phyloP scores from a whole-genome alignment of 1,284 basidiomycete species.

The Marasmius sp. region DNA sequence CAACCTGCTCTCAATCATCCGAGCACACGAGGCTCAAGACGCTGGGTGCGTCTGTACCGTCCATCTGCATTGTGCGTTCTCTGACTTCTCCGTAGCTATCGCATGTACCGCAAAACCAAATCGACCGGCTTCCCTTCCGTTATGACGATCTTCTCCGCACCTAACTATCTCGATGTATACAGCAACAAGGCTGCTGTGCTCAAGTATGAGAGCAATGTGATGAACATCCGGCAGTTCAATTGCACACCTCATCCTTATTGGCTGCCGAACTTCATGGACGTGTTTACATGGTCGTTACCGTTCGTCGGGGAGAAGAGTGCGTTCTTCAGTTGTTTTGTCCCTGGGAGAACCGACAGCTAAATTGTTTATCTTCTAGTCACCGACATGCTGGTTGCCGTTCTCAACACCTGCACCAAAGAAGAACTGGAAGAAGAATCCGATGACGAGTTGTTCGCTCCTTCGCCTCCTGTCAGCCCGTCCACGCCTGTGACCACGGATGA shows the following conservation, averaged over 20 bases:
- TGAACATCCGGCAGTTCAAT: slow-evolving; percentile 96
- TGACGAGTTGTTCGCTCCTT: slow-evolving; percentile 32
- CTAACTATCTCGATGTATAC: slow-evolving; percentile 95
- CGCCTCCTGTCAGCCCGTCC: slow-evolving; percentile 32
- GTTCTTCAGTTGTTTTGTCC: slow-evolving; percentile 24
- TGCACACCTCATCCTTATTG: slow-evolving; percentile 95
- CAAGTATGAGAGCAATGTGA: slow-evolving; percentile 95
- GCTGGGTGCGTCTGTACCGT: slow-evolving; percentile 66
- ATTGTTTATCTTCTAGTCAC: slow-evolving; percentile 55
- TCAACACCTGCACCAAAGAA: slow-evolving; percentile 93
- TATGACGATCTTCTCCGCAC: slow-evolving; percentile 96
- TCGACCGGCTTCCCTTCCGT: slow-evolving; percentile 92
- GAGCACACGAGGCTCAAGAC: slow-evolving; percentile 95
- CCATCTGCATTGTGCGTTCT: neutral
- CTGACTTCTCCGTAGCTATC: slow-evolving; percentile 55
- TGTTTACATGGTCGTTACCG: slow-evolving; percentile 89
- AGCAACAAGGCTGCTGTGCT: slow-evolving; percentile 97
- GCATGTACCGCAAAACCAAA: slow-evolving; percentile 97
- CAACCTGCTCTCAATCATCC: slow-evolving; percentile 91
- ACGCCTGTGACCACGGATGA: slow-evolving; percentile 44
- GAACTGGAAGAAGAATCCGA: slow-evolving; percentile 88
- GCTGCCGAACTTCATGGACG: slow-evolving; percentile 94
- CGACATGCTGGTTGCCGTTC: slow-evolving; percentile 94
- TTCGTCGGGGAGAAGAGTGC: slow-evolving; percentile 94
- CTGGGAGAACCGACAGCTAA: slow-evolving; percentile 4